A percentile compares a stretch with the other conserved stretches of the same genome.
phyloP scores from a whole-genome alignment of 2,329 filamentous ascomycete genomes.

The Colletotrichum karsti region DNA sequence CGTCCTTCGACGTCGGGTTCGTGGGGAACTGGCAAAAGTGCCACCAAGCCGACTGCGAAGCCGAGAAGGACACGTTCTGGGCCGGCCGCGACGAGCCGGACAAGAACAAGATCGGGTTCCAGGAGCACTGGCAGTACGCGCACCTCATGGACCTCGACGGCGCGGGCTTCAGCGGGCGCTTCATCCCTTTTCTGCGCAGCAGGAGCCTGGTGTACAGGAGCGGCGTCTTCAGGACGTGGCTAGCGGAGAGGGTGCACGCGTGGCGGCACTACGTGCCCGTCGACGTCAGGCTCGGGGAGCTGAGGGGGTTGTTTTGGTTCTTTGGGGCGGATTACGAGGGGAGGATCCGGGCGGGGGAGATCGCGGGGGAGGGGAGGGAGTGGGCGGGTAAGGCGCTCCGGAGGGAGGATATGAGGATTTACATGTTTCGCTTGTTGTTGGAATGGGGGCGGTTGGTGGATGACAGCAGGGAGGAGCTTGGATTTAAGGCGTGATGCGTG shows the following conservation, averaged over 20 bases:
- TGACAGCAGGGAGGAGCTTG: slow-evolving; percentile 54
- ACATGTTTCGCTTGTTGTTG: slow-evolving; percentile 75
- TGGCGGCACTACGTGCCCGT: slow-evolving; percentile 74
- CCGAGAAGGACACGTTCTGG: slow-evolving; percentile 42
- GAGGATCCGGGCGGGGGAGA: slow-evolving; percentile 28
- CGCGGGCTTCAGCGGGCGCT: slow-evolving; percentile 57
- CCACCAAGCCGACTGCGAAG: slow-evolving; percentile 40
- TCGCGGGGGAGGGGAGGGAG: slow-evolving; percentile 47
- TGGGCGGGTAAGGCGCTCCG: slow-evolving; percentile 68
- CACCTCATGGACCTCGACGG: slow-evolving; percentile 70
- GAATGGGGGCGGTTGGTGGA: slow-evolving; percentile 75
- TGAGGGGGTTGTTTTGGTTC: slow-evolving; percentile 29
- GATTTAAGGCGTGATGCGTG: slow-evolving; percentile 34
- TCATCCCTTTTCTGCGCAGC: slow-evolving; percentile 58
- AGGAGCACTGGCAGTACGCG: slow-evolving; percentile 53
- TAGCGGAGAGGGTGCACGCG: slow-evolving; percentile 65
- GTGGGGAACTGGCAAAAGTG: slow-evolving; percentile 46
- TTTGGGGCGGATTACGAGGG: slow-evolving; percentile 31
- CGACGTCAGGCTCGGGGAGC: slow-evolving; percentile 48
- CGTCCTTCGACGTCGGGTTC: slow-evolving; percentile 44
- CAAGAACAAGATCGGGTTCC: slow-evolving; percentile 36
- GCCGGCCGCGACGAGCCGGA: slow-evolving; percentile 32
- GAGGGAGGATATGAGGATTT: slow-evolving; percentile 78
- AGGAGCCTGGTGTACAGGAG: slow-evolving; percentile 65
- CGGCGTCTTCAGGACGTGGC: slow-evolving; percentile 71